Conservation (phyloP, 2,329 filamentous ascomycete species). For the Colletotrichum spinosum region DNA sequence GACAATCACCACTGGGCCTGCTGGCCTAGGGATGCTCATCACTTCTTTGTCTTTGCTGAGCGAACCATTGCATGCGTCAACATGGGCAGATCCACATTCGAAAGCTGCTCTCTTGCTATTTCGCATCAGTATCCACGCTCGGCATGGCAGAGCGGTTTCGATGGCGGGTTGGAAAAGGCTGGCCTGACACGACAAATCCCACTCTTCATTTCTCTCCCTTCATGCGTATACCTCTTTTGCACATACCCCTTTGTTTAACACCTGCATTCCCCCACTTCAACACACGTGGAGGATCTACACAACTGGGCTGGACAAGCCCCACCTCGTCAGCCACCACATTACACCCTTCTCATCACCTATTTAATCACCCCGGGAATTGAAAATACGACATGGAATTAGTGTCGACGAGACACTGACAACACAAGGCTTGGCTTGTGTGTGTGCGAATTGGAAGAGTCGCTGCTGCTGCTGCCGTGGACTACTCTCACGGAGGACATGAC, state of each 20-base stretch:
- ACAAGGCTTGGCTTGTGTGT: constrained; percentile 8
- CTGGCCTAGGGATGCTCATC: constrained; percentile 12
- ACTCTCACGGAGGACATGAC: constrained; percentile 27
- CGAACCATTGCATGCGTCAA: too few species aligned
- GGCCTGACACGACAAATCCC: constrained; percentile 31
- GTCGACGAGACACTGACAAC: constrained; percentile 6
- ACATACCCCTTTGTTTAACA: constrained; percentile 34
- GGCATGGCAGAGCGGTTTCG: not conserved
- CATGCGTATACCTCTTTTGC: constrained; percentile 36
- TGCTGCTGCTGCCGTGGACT: not conserved
- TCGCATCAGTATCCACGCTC: not conserved
- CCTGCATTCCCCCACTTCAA: constrained; percentile 37
- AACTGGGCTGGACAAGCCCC: constrained; percentile 28
- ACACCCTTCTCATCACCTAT: constrained; percentile 26
- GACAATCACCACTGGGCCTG: constrained; percentile 14
- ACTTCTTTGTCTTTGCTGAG: not conserved
- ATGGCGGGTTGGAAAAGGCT: constrained; percentile 34
- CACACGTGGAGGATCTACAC: constrained; percentile 32
- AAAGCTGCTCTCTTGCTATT: too few species aligned
- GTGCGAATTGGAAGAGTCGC: constrained; percentile 15
- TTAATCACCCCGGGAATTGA: constrained; percentile 27
- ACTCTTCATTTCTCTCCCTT: constrained; percentile 33
- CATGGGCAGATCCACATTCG: too few species aligned
- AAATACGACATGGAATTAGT: constrained; percentile 14
- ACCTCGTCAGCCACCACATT: constrained; percentile 27